Base-by-base conservation (phyloP, 1,139 yeast species). In the Saccharomyces hybrid region DNA sequence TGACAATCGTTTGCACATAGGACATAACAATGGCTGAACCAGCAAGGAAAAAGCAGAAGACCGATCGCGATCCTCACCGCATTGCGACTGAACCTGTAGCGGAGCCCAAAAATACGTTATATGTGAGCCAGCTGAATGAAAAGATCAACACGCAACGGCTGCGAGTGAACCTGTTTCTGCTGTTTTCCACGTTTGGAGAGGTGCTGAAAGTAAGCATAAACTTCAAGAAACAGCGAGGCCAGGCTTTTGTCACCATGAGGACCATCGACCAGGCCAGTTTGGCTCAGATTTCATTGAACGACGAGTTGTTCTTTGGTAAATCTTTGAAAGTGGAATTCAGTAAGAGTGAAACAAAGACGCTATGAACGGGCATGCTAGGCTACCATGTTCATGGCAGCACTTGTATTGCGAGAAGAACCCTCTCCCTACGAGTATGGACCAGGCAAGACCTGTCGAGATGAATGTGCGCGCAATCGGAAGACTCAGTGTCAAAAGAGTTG, bases 141-240 rank as follows among this genome's bases (percentile, higher is more conserved):
- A 59, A 62, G 42, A 57, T 63, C 14, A 61, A 58, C 28, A 42
- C 59, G 3, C 52, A 59, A 16, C 58, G 60, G 16, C 55, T 67
- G 19, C 57, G 67, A 48, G 58, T 57, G 19, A 63, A 64, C 47
- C 55, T 68, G n/a, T 68, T 60, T 50, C 52, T 68, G 38, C 54
- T 67, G 14, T 66, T 67, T 42, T 60, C 70, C 12, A 61, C 60
- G n/a, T 67, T 63, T 52, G 72, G 71, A 8, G 72, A 68, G 52
- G 71, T 68, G 12, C 27, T 68, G 16, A 60, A 65, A 32, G 57
- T 68, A 2, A 51, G 57, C 12, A 55, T 66, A 38, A 62, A 63
- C 38, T 55, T 61, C 8, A 62, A 57, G 48, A 56, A 49, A 28
- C 54, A 50, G 31, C 54, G 70, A 44, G 69, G 68, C 11, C 70